phyloP scores from a whole-genome alignment of 2,329 filamentous ascomycete species.

The Claviceps sorghi region DNA sequence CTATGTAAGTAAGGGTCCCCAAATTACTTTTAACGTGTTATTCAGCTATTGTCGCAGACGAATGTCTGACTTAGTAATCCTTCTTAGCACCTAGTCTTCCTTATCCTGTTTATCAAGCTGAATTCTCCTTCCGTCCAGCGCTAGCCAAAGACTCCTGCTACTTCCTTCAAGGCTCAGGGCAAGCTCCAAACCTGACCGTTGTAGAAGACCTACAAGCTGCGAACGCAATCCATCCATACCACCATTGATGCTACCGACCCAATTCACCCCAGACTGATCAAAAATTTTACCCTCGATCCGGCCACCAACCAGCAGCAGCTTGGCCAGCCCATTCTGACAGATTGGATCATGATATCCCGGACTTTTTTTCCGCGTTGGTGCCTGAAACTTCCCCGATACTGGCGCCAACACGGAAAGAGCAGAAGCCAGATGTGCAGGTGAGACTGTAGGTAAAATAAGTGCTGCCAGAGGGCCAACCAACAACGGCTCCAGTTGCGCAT shows the following conservation, averaged over 20 bases:
- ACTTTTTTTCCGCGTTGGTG: slow-evolving; percentile 59
- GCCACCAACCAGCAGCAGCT: slow-evolving; percentile 75
- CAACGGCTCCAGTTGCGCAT: slow-evolving; percentile 54
- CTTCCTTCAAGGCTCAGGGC: slow-evolving; percentile 68
- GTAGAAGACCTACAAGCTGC: slow-evolving; percentile 68
- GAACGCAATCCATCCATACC: slow-evolving; percentile 67
- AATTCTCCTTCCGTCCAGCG: slow-evolving; percentile 66
- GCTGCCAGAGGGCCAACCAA: slow-evolving; percentile 70
- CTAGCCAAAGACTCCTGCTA: slow-evolving; percentile 70
- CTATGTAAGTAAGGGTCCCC: too few species aligned
- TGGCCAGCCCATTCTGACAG: slow-evolving; percentile 71
- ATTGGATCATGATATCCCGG: slow-evolving; percentile 68
- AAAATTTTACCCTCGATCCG: slow-evolving; percentile 76
- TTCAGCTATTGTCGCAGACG: too few species aligned
- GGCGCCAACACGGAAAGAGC: slow-evolving; percentile 68
- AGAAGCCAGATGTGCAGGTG: slow-evolving; percentile 68
- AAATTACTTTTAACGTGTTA: too few species aligned
- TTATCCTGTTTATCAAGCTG: slow-evolving; percentile 53
- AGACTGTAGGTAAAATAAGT: slow-evolving; percentile 67
- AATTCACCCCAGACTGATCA: slow-evolving; percentile 53
- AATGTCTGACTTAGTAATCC: not conserved
- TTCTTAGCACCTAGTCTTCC: not conserved
- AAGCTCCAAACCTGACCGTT: slow-evolving; percentile 63
- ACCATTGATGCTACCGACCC: slow-evolving; percentile 61
- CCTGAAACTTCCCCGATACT: slow-evolving; percentile 55